A percentile compares a stretch with the other conserved stretches of the same genome.
Conservation (phyloP, 345 rosid genomes). For the Turritis glabra region DNA sequence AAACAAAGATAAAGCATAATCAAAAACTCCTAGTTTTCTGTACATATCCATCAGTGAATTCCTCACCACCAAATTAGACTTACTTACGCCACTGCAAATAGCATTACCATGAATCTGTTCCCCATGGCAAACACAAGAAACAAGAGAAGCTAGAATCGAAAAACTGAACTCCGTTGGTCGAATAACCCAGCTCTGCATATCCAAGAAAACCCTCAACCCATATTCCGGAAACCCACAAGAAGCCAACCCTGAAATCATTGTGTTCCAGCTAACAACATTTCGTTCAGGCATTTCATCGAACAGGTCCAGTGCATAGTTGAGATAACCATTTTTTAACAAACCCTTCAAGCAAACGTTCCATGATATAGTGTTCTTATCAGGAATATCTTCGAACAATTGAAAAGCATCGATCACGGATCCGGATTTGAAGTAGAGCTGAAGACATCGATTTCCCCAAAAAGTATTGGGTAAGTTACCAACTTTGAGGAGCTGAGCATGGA, state of each 20-base stretch:
- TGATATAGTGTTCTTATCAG: conserved; percentile 52
- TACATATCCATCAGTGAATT: conserved; percentile 76
- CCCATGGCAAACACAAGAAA: conserved; percentile 47
- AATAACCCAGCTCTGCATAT: conserved; percentile 52
- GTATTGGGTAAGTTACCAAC: conserved; percentile 48
- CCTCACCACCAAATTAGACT: conserved; percentile 55
- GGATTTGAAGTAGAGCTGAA: conserved; percentile 57
- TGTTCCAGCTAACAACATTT: conserved; percentile 75
- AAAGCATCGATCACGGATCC: conserved; percentile 47
- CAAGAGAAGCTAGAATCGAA: conserved; percentile 56
- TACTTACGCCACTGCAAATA: conserved; percentile 47
- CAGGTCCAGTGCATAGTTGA: conserved; percentile 38
- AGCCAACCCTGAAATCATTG: conserved; percentile 57
- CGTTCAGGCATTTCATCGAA: conserved; percentile 71
- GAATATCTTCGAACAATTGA: conserved; percentile 49
- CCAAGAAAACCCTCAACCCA: conserved; percentile 47
- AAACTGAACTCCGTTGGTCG: conserved; percentile 57
- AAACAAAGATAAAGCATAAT: conserved; percentile 58
- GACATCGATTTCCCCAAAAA: conserved; percentile 67
- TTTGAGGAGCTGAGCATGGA: conserved; percentile 68
- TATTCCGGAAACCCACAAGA: conserved; percentile 42
- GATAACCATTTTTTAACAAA: conserved; percentile 33
- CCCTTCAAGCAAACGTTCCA: conserved; percentile 68
- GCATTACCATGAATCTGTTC: conserved; percentile 64
- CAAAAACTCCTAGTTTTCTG: conserved; percentile 52